Evolutionary conservation across 179 eudicot genomes (phyloP), one percentile per base, ranked within the genome.

Genomic region (Pouteria campechiana): DNA sequence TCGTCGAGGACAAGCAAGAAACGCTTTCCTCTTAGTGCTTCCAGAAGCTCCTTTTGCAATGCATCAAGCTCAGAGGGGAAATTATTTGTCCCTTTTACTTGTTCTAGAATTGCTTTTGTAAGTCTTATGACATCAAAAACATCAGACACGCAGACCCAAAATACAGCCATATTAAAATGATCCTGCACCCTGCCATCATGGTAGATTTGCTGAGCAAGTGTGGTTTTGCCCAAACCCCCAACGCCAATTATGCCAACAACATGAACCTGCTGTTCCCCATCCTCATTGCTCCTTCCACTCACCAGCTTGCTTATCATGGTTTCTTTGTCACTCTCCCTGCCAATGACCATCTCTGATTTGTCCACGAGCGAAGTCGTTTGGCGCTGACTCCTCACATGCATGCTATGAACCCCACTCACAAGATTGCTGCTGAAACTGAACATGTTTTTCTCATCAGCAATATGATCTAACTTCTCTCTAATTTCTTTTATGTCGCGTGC

Each of bases 1-100:
- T 61, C 67, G 18, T 61, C 67, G 10, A 61, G 17, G 8, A 61
- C 45, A 23, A 61, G 19, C 13, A 61, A 41, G 22, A 61, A 54
- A 15, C 32, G 40, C 18, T 46, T 54, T 17, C 34, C 42, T 3
- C 15, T 6, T 4, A 61, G 18, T 36, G 14, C 17, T 3, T 48
- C 13, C 15, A 8, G 18, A 18, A 58, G 28, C n/a, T 41, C 12
- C 19, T 1, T 16, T 18, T 37, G 55, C 2, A 65, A 44, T 28
- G 7, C 6, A 32, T 37, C 19, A 8, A 58, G 31, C 2, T 17
- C 48, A 1, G 1, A 3, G 17, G 20, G 6, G n/a, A 3, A 19
- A 3, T 40, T 29, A 10, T 18, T 10, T 4, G 13, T 0, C 15
- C 9, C 3, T 32, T 54, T 27, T 20, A 31, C 11, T 2, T 44